Base-by-base conservation (phyloP, 2,329 filamentous ascomycete genomes). In the Talaromyces sp. region DNA sequence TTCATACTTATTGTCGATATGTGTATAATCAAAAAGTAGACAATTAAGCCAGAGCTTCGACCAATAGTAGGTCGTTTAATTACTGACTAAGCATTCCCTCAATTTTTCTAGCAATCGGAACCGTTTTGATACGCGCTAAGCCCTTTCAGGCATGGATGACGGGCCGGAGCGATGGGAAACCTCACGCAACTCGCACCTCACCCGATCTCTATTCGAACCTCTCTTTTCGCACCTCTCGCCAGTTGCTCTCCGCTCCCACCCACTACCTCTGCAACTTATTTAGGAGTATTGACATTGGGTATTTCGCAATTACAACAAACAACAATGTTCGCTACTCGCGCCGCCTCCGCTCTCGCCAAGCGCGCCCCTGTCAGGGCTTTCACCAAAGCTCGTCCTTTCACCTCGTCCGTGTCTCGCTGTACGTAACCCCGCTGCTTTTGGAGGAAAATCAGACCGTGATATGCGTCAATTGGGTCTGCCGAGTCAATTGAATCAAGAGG, bases 301-400 rank as follows among this genome's bases (percentile, higher is more conserved):
- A n/a, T 63, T 22, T 24, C 35, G 50, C 47, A 56, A 41, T 9
- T 54, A 24, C 19, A 19, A 58, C 70, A 71, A 73, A 72, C 73
- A 76, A 73, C 13, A 75, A 82, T 81, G 81, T 82, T 81, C 76
- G 76, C 78, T 70, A 78, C 78, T 75, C 80, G 79, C 72, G 77
- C 78, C 71, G 79, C 76, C 70, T 77, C 78, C 73, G 75, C 77
- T 72, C 74, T 81, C 68, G 80, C 78, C 63, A 76, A 78, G 76
- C 80, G 79, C 72, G 75, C 78, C 68, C 79, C 79, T 63, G 70
- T 76, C 70, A 72, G 78, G 71, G 74, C 78, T 67, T 65, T 81
- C 69, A 74, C 78, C 69, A 72, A 73, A 67, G 65, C 57, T 66
- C 79, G 81, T 72, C 75, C 79, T 11, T 82, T 82, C 73, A 77